Percentiles rank a stretch among this genome's conserved stretches.
Conservation (phyloP, 2,329 filamentous ascomycete genomes). For the Aureobasidium musti region DNA sequence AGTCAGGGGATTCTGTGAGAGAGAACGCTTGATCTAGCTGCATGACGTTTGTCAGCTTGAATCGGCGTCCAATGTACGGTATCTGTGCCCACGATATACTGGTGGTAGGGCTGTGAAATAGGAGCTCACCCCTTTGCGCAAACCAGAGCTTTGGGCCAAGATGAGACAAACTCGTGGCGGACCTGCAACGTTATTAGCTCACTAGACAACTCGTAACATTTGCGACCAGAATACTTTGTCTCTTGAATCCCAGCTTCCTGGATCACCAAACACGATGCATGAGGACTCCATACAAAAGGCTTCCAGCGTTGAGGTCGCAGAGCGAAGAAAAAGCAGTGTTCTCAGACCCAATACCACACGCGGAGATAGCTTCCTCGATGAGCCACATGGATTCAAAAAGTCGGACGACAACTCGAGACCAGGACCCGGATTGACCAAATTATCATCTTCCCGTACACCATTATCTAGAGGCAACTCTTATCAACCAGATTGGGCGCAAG, state of each 20-base stretch:
- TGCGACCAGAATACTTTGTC: not conserved
- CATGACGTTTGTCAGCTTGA: constrained; percentile 3
- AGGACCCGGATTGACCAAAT: not conserved
- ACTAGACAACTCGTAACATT: not conserved
- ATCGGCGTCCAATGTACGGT: not conserved
- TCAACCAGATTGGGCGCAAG: constrained; percentile 9
- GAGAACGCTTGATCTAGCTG: not conserved
- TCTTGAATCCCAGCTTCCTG: not conserved
- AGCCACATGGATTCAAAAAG: not conserved
- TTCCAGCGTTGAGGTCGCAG: not conserved
- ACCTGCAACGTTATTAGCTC: not conserved
- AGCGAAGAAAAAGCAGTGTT: not conserved
- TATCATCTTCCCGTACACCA: not conserved
- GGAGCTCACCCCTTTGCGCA: not conserved
- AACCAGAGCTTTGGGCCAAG: not conserved
- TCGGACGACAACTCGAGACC: not conserved
- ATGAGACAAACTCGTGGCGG: not conserved
- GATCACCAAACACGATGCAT: not conserved
- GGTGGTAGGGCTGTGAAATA: not conserved
- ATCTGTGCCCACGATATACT: not conserved
- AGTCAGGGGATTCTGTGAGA: not conserved
- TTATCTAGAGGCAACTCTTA: not conserved
- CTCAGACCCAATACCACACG: not conserved
- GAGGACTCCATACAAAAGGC: constrained; percentile 10
- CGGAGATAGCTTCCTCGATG: constrained; percentile 1